Evolutionary conservation across 2,329 filamentous ascomycete species (phyloP).

Genomic region (Orbilia ellipsospora): DNA sequence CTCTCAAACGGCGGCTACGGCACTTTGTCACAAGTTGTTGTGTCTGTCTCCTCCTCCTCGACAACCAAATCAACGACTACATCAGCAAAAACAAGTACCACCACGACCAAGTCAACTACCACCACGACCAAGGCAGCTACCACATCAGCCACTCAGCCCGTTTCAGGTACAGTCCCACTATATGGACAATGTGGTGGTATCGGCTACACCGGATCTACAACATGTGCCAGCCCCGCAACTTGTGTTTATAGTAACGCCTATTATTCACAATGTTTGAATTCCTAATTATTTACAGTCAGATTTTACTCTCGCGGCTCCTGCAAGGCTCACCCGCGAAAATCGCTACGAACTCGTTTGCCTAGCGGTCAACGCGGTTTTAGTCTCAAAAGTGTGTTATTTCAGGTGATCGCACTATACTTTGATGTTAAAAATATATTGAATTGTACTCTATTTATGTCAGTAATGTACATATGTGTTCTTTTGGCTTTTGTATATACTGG

Average conservation of each 20-base stretch:
- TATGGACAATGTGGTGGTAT: constrained; percentile 10
- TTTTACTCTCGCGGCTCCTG: no score
- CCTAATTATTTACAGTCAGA: no score
- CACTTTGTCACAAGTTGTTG: neutral
- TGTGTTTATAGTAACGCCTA: neutral
- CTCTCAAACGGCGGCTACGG: neutral
- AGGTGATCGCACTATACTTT: no score
- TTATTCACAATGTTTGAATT: constrained; percentile 6
- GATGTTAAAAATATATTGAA: no score
- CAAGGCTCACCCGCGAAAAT: no score
- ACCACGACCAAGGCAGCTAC: neutral
- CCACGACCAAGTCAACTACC: neutral
- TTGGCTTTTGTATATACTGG: no score
- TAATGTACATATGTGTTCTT: no score
- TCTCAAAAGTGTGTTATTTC: no score
- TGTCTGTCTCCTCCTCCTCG: neutral
- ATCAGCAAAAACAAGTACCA: neutral
- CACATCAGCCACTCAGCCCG: no score
- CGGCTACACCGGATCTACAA: constrained; percentile 3
- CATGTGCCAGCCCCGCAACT: neutral
- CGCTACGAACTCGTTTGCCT: no score
- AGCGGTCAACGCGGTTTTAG: no score
- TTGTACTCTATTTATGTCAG: no score
- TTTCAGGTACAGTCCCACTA: neutral
- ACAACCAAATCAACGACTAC: neutral